A percentile compares a stretch with the other conserved stretches of the same genome.
Evolutionary conservation across 2,329 filamentous ascomycete species (phyloP).

Genomic region (Rhynchosporium graminicola): DNA sequence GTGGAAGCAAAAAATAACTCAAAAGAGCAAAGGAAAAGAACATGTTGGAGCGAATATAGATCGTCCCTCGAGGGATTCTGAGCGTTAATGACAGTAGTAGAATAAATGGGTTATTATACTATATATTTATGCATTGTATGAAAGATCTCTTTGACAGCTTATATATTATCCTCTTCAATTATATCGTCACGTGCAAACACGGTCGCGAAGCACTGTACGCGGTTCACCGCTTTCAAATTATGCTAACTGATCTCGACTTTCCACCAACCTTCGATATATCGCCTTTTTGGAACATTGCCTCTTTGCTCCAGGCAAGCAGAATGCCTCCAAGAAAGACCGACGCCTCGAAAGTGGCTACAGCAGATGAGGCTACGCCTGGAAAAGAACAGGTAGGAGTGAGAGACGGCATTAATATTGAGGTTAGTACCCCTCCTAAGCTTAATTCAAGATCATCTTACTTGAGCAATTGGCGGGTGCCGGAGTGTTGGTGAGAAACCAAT

Average conservation of each 20-base stretch:
- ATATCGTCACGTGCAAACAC: slow-evolving; percentile 7
- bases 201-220: slow-evolving; percentile 6
- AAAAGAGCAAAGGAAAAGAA: no score
- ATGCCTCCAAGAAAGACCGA: slow-evolving; percentile 62
- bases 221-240: slow-evolving; percentile 12
- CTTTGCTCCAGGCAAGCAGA: slow-evolving; percentile 3
- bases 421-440: slow-evolving; percentile 36
- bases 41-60: no score
- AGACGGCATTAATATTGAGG: slow-evolving; percentile 51
- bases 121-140: no score
- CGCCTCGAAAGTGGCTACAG: slow-evolving; percentile 48
- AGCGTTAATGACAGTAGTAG: no score
- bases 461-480: background rate
- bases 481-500: background rate
- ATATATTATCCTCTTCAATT: background rate
- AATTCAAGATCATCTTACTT: background rate
- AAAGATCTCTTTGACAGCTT: no score
- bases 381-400: slow-evolving; percentile 32
- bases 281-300: background rate
- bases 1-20: no score
- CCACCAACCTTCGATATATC: background rate
- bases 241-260: slow-evolving; percentile 4
- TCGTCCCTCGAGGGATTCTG: no score
- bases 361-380: slow-evolving; percentile 44
- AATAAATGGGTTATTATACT: no score